Base-by-base conservation (phyloP, 1,139 yeast genomes). In the Yamadazyma kanchanaburiensis region DNA sequence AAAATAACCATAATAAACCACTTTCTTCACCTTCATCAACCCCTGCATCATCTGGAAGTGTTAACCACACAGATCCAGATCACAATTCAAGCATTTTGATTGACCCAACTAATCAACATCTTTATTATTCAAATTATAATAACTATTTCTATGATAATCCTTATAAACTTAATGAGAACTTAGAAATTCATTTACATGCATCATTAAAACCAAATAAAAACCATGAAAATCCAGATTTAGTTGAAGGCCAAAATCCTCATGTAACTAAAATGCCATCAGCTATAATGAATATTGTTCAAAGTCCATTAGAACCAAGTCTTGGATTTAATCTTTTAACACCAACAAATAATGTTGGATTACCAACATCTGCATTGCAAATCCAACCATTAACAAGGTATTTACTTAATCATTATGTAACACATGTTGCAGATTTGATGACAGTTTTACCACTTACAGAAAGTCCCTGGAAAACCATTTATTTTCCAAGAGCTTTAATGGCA, bases 391-490 rank as follows among this genome's bases (percentile, higher is more conserved):
- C 87, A 11, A 48, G 94, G 31, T 83, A 80, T 49, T 60, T 87
- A 26, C 60, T 87, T 25, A 79, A 79, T 39, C 79, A 87, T 49
- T 87, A 86, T 52, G 73, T 77, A n/a, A 75, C 81, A 11, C 77
- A 80, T 39, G 94, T 87, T 1, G 91, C 94, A 0, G 91, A 85
- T 49, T 66, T 83, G 48, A 86, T 87, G 95, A 82, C 95, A 0
- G 95, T 86, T 8, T 80, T 86, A 18, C 85, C 87, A 1, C 69
- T 85, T 30, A 77, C 84, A 0, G 83, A 81, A 40, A 86, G 85
- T 48, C 95, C 95, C 0, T 87, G 95, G 95, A 81, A 80, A 47
- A 80, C 82, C 2, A 77, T 86, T 15, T 86, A 85, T 52, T 77
- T 86, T 38, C 95, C 95, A 1, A 59, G 94, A 31, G 95, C 95